A percentile compares a stretch with the other conserved stretches of the same genome.
Evolutionary conservation across 2,329 filamentous ascomycete species (phyloP).

Genomic region (Talaromyces funiculosus): DNA sequence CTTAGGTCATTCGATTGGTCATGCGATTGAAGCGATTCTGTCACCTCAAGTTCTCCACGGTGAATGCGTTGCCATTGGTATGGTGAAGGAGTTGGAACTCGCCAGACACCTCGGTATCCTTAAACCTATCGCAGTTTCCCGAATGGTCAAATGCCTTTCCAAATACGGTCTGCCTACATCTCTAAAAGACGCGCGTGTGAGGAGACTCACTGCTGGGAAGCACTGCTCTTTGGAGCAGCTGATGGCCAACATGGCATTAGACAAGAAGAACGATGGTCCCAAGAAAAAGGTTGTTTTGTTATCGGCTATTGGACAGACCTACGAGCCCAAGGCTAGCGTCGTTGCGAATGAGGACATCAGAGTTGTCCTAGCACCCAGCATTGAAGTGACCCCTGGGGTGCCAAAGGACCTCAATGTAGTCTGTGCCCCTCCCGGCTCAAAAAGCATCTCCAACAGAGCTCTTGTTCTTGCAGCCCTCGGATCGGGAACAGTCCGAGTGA

Average conservation of each 20-base stretch:
- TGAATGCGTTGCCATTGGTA: constrained; percentile 92
- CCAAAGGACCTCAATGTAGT: constrained; percentile 60
- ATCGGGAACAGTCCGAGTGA: constrained; percentile 77
- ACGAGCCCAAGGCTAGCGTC: constrained; percentile 81
- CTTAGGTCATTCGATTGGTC: constrained; percentile 96
- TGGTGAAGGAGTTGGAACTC: constrained; percentile 96
- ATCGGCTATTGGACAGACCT: constrained; percentile 79
- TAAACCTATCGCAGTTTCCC: constrained; percentile 78
- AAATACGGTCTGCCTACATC: constrained; percentile 87
- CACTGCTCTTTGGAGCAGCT: constrained; percentile 79
- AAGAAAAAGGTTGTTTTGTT: constrained; percentile 96
- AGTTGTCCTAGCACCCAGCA: constrained; percentile 73
- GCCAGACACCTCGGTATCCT: constrained; percentile 83
- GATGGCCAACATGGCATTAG: constrained; percentile 89
- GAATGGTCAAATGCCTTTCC: constrained; percentile 87
- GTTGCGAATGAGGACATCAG: constrained; percentile 83
- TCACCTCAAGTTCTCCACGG: constrained; percentile 94
- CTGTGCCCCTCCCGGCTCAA: constrained; percentile 88
- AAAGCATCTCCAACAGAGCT: constrained; percentile 94
- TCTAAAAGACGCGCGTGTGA: constrained; percentile 73
- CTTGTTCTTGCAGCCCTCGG: constrained; percentile 90
- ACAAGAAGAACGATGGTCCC: constrained; percentile 95
- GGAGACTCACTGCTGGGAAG: constrained; percentile 78
- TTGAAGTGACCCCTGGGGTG: constrained; percentile 68
- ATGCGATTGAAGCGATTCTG: constrained; percentile 91